These are phyloP conservation scores for Sarcomyxa edulis DNA, from an alignment of 768 basidiomycete genomes.

Conservation along the genomic window DNA sequence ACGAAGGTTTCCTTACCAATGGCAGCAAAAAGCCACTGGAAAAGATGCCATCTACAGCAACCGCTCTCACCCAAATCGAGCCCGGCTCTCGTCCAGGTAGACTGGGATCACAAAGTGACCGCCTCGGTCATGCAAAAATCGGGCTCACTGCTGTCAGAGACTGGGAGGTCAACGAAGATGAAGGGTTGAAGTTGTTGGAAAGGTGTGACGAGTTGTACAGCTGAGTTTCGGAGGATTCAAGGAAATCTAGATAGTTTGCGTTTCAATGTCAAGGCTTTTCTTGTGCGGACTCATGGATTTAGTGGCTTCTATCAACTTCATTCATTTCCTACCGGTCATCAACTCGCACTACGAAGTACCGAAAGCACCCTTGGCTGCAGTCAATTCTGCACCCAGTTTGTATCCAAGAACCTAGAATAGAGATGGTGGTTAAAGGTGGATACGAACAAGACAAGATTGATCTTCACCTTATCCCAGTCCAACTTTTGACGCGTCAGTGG, in stretches of 20 bases:
- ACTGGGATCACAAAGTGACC: constrained; percentile 51
- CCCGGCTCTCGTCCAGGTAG: constrained; percentile 30
- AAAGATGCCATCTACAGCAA: too few relatives aligned
- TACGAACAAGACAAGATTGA: constrained; percentile 2
- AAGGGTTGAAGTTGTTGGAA: constrained; percentile 40
- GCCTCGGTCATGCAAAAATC: constrained; percentile 51
- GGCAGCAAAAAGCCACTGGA: constrained; percentile 12
- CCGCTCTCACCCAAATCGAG: constrained; percentile 4
- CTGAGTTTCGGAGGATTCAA: too few relatives aligned
- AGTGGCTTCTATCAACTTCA: not conserved
- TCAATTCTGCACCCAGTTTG: constrained; percentile 49
- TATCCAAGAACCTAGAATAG: constrained; percentile 19
- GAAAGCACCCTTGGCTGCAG: constrained; percentile 20
- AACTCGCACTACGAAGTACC: constrained; percentile 16
- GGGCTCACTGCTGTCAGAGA: constrained; percentile 41
- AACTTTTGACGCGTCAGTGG: constrained; percentile 91
- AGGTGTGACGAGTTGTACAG: constrained; percentile 53
- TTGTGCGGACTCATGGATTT: not conserved
- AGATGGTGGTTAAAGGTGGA: not conserved
- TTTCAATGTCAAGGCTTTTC: too few relatives aligned
- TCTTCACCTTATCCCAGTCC: constrained; percentile 87
- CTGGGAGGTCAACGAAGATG: constrained; percentile 44
- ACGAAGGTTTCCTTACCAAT: constrained; percentile 6
- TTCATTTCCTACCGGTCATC: too few relatives aligned
- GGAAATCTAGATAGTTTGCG: too few relatives aligned